Evolutionary conservation across 306 rosid genomes (phyloP).

Genomic region (Vigna reflexopilosa): DNA sequence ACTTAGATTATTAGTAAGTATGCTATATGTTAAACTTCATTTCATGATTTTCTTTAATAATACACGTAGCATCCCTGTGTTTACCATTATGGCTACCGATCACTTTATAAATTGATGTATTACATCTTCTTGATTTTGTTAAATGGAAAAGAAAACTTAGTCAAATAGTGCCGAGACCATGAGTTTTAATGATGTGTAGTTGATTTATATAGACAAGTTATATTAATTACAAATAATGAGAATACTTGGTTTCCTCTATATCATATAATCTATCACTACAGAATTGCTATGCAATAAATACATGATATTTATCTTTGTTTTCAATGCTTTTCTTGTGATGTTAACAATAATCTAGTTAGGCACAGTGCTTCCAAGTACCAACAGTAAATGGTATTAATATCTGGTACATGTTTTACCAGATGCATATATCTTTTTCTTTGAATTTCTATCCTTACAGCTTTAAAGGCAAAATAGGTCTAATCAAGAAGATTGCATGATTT

Average conservation of each 20-base stretch:
- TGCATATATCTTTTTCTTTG: constrained; percentile 22
- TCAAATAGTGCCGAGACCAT: no score
- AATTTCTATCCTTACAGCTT: constrained; percentile 33
- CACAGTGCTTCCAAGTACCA: background rate
- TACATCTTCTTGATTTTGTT: background rate
- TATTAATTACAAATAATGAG: no score
- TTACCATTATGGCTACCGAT: constrained; percentile 6
- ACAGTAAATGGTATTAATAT: constrained; percentile 1
- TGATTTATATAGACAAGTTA: no score
- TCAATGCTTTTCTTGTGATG: background rate
- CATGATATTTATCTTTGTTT: no score
- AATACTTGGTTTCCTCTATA: no score
- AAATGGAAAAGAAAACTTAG: no score
- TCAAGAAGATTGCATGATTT: constrained; percentile 38
- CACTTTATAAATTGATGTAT: constrained; percentile 18
- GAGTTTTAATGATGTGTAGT: no score
- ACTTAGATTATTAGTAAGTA: constrained; percentile 3
- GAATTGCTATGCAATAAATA: no score
- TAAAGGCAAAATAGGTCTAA: constrained; percentile 1
- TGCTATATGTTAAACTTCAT: background rate
- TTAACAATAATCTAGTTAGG: constrained; percentile 10
- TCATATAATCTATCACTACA: no score
- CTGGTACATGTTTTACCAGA: background rate
- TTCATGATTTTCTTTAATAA: background rate
- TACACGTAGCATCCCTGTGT: background rate